phyloP scores from a whole-genome alignment of 495 filamentous ascomycete species.

The Xylaria curta region DNA sequence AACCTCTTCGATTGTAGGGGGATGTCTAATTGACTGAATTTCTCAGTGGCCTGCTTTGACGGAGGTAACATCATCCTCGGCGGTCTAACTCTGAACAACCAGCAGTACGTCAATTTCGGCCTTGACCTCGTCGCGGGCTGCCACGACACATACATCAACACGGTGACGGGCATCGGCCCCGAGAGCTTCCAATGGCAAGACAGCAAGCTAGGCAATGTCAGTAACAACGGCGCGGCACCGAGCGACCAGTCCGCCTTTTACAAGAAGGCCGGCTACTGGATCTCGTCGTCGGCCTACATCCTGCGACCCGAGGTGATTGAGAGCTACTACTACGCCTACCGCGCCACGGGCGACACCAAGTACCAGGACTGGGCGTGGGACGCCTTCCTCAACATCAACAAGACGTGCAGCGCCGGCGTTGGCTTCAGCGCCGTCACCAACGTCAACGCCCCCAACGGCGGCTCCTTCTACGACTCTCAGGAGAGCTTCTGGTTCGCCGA shows the following conservation, averaged over 20 bases:
- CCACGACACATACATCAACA: slow-evolving; percentile 73
- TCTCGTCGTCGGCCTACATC: slow-evolving; percentile 65
- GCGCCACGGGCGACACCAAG: slow-evolving; percentile 71
- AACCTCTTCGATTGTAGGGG: background rate
- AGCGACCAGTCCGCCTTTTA: slow-evolving; percentile 63
- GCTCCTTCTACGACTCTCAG: slow-evolving; percentile 69
- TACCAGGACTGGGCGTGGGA: slow-evolving; percentile 89
- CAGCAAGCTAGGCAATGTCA: slow-evolving; percentile 43
- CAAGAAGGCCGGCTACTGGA: slow-evolving; percentile 73
- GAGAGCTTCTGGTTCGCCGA: slow-evolving; percentile 94
- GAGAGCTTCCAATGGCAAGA: slow-evolving; percentile 78
- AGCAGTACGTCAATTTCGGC: slow-evolving; percentile 76
- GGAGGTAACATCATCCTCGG: slow-evolving; percentile 89
- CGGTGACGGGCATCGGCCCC: slow-evolving; percentile 77
- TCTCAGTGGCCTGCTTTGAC: slow-evolving; percentile 75
- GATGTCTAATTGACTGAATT: background rate
- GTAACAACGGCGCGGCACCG: slow-evolving; percentile 51
- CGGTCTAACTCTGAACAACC: slow-evolving; percentile 68
- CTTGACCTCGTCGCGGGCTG: slow-evolving; percentile 76
- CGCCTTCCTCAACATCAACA: slow-evolving; percentile 74
- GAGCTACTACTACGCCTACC: slow-evolving; percentile 87
- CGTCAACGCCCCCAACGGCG: slow-evolving; percentile 70
- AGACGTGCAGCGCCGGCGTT: slow-evolving; percentile 64
- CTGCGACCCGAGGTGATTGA: slow-evolving; percentile 88
- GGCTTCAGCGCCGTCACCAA: slow-evolving; percentile 71